These are phyloP conservation scores for Rhododendron griersonianum DNA, from an alignment of 148 eudicot species.

Conservation along the genomic window DNA sequence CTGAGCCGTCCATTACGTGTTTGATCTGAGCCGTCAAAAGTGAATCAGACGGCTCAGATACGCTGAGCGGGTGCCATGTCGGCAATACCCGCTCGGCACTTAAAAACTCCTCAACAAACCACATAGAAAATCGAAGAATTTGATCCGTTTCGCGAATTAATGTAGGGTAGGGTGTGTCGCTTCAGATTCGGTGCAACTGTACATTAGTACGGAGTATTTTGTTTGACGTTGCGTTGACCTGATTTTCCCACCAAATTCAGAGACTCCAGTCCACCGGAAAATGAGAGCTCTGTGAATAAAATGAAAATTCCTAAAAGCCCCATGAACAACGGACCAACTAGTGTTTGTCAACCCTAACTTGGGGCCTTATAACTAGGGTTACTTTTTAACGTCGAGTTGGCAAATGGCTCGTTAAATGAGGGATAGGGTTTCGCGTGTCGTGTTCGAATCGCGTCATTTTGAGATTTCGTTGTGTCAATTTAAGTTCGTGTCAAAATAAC, in stretches of 20 bases:
- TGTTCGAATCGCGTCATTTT: too few species aligned
- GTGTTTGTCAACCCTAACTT: too few species aligned
- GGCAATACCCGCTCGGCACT: too few species aligned
- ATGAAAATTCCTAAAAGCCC: background rate
- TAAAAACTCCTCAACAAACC: background rate
- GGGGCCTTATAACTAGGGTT: too few species aligned
- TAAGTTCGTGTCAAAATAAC: too few species aligned
- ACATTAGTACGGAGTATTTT: background rate
- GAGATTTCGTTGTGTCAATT: too few species aligned
- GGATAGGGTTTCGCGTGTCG: too few species aligned
- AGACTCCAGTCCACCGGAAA: background rate
- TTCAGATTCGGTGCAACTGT: background rate
- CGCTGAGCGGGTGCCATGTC: too few species aligned
- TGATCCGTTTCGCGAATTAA: background rate
- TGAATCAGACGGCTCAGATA: too few species aligned
- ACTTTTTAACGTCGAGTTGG: slow-evolving; percentile 4
- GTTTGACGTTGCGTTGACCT: background rate
- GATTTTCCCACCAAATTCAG: background rate
- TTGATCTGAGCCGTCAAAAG: too few species aligned
- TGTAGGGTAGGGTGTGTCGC: background rate
- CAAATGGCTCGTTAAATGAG: background rate
- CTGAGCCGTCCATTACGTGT: too few species aligned
- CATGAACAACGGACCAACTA: too few species aligned
- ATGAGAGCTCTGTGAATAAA: background rate
- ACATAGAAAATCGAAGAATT: background rate